Evolutionary conservation across 257 asterid species (phyloP), one percentile per base, ranked within the genome.

Genomic region (Cruciata laevipes): DNA sequence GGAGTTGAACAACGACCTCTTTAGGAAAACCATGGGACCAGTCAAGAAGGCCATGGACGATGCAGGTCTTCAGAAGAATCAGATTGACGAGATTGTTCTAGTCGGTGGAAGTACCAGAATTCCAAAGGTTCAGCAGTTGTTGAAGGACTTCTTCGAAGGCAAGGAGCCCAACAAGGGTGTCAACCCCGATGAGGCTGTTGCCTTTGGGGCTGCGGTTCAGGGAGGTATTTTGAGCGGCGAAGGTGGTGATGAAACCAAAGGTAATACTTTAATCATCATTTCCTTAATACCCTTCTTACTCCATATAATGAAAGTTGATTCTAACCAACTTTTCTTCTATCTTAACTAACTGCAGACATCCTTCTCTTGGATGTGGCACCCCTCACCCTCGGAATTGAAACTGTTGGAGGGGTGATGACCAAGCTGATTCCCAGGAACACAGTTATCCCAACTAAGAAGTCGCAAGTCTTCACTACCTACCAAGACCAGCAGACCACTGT

Each of bases 1-100:
- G 71, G 99, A 93, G 79, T 73, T 93, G 85, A 93, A 93, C 92
- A 90, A 83, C 17, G 99, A 93, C 69, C 76, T 93, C 68, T 93
- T 93, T 80, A 86, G 97, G 68, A 93, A 93, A 76, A 93, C 99
- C 67, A 90, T 90, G 99, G 95, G 95, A 35, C 99, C 96, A 3
- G 99, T 93, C 61, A 89, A 93, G 96, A 90, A 93, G 77, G 99
- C 99, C 71, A 90, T 93, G 99, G 95, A 93, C 0, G 97, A 93
- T 69, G 99, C 99, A 10, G 90, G 92, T 30, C 72, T 93, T 59
- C 82, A 84, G 70, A 93, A 90, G 76, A 77, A 77, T 77, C 96
- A 88, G 75, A 93, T 93, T 62, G 97, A 93, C 56, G 97, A 86
- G 77, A 93, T 93, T 49, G 97, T 90, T 55, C 96, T 93, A 63